phyloP scores from a whole-genome alignment of 1,284 basidiomycete species.

The Sutorius eximius region DNA sequence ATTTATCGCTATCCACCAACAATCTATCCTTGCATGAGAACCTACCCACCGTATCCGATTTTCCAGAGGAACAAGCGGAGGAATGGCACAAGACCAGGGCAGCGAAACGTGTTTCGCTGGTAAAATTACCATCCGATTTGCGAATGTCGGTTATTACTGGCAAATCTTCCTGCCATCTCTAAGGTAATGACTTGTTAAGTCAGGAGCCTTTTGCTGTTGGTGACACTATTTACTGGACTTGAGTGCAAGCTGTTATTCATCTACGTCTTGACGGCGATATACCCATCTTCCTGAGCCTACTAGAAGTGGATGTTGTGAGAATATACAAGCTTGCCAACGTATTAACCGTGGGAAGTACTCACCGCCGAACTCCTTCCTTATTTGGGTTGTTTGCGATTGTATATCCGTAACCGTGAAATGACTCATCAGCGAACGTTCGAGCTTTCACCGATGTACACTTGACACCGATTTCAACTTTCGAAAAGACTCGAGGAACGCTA shows the following conservation, averaged over 20 bases:
- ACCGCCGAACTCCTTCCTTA: too few relatives aligned
- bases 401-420: too few relatives aligned
- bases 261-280: constrained; percentile 9
- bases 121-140: constrained; percentile 64
- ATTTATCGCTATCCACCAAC: constrained; percentile 34
- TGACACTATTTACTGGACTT: constrained; percentile 7
- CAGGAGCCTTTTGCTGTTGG: constrained; percentile 7
- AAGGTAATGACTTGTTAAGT: constrained; percentile 5
- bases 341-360: too few relatives aligned
- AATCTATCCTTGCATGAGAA: constrained; percentile 43
- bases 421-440: too few relatives aligned
- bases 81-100: constrained; percentile 83
- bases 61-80: constrained; percentile 66
- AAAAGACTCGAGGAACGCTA: too few relatives aligned
- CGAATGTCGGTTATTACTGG: constrained; percentile 35
- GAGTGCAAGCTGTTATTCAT: constrained; percentile 10
- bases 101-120: constrained; percentile 80
- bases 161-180: constrained; percentile 17
- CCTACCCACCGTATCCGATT: constrained; percentile 46
- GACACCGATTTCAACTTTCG: too few relatives aligned
- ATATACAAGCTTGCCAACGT: too few relatives aligned
- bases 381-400: too few relatives aligned
- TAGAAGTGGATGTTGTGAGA: too few relatives aligned
- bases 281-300: constrained; percentile 8
- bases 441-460: too few relatives aligned